phyloP scores from a whole-genome alignment of 257 asterid species.

The Solanum sparsipilum region DNA sequence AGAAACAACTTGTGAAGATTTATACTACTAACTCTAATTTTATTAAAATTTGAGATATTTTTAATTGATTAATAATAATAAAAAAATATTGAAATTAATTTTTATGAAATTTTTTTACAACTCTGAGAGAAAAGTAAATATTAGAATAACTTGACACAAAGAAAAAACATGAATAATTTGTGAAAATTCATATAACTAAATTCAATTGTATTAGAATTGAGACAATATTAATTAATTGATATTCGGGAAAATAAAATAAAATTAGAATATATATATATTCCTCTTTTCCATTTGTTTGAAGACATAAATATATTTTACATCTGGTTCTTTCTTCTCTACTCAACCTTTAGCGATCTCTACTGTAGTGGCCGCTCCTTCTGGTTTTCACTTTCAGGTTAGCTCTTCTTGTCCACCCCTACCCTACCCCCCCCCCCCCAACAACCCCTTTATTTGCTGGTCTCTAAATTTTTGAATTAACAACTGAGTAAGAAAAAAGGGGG shows the following conservation, averaged over 20 bases:
- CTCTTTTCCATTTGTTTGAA: background rate
- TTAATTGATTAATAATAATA: background rate
- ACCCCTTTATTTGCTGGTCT: background rate
- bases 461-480: background rate
- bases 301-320: background rate
- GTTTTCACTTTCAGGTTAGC: background rate
- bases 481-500: background rate
- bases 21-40: background rate
- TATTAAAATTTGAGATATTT: background rate
- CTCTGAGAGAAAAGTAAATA: background rate
- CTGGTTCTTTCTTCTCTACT: background rate
- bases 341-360: background rate
- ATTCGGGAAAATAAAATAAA: background rate
- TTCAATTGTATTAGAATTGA: background rate
- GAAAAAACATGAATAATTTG: background rate
- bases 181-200: background rate
- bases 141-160: background rate
- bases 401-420: background rate
- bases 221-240: background rate
- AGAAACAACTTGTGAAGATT: background rate
- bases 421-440: background rate
- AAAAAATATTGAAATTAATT: background rate
- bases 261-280: background rate
- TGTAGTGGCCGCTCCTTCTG: background rate
- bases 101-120: background rate